Percentiles rank a stretch among this genome's conserved stretches.
These are phyloP conservation scores for Casuarina equisetifolia DNA, from an alignment of 306 rosid species.

Conservation along the genomic window DNA sequence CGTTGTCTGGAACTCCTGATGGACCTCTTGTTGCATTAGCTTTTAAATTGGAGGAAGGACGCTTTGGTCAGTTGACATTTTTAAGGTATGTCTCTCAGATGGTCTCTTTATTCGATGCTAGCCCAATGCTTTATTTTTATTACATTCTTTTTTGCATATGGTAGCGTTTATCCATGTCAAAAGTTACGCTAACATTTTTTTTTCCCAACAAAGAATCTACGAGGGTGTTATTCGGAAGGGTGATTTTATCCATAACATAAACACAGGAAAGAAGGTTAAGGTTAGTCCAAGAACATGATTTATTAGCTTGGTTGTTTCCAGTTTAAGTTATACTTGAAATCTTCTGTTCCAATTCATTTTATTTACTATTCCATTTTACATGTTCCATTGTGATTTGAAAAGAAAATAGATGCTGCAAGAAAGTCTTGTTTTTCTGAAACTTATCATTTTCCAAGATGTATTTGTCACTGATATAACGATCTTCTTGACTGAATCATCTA, in stretches of 20 bases:
- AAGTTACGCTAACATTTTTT: slow-evolving; percentile 17
- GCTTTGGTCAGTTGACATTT: slow-evolving; percentile 91
- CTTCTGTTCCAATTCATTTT: neutral
- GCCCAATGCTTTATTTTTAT: slow-evolving; percentile 8
- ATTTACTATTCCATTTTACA: neutral
- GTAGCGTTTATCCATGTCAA: neutral
- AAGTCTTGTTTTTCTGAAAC: neutral
- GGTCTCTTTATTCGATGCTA: slow-evolving; percentile 13
- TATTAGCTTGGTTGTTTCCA: slow-evolving; percentile 13
- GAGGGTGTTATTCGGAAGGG: slow-evolving; percentile 96
- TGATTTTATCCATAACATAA: slow-evolving; percentile 78
- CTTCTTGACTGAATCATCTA: neutral
- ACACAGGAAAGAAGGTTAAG: slow-evolving; percentile 92
- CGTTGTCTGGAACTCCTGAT: slow-evolving; percentile 74
- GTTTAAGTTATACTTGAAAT: neutral
- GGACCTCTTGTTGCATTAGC: slow-evolving; percentile 98
- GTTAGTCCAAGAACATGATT: slow-evolving; percentile 35
- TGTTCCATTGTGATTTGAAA: neutral
- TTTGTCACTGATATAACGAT: neutral
- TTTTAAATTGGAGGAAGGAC: slow-evolving; percentile 95
- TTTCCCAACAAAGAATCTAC: slow-evolving; percentile 61
- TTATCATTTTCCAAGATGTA: neutral
- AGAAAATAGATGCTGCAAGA: neutral
- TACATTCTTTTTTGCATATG: neutral
- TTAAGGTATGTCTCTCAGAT: slow-evolving; percentile 58